Conservation (phyloP, 441 rosid species). For the Croton setiger region DNA sequence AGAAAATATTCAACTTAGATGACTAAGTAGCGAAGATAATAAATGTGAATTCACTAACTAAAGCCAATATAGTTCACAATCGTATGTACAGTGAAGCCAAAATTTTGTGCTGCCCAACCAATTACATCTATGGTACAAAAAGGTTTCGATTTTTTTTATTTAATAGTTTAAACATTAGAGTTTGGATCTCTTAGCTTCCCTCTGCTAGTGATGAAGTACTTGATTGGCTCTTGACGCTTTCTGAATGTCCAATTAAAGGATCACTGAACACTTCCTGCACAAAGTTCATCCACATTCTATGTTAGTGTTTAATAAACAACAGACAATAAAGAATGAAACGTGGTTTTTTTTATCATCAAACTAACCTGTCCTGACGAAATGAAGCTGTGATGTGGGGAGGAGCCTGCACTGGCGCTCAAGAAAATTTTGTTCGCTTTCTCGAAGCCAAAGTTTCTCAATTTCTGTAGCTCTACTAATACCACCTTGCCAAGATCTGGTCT, state of each 20-base stretch:
- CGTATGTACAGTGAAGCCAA: neutral
- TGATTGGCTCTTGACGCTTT: slow-evolving; percentile 32
- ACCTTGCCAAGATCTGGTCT: slow-evolving; percentile 35
- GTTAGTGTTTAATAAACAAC: neutral
- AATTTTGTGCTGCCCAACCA: neutral
- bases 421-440: slow-evolving; percentile 11
- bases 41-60: neutral
- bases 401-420: neutral
- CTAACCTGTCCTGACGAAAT: slow-evolving; percentile 37
- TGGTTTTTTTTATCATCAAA: neutral
- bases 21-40: neutral
- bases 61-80: neutral
- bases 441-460: slow-evolving; percentile 23
- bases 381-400: slow-evolving; percentile 22
- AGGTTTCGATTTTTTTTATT: neutral
- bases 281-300: neutral
- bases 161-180: neutral
- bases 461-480: slow-evolving; percentile 25
- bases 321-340: neutral
- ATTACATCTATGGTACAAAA: neutral
- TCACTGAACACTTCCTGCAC: slow-evolving; percentile 55
- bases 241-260: slow-evolving; percentile 29
- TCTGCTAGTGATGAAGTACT: slow-evolving; percentile 24
- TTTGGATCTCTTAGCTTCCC: neutral
- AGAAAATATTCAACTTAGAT: neutral